Conservation (phyloP, 345 rosid species). For the Citrus unshiu region DNA sequence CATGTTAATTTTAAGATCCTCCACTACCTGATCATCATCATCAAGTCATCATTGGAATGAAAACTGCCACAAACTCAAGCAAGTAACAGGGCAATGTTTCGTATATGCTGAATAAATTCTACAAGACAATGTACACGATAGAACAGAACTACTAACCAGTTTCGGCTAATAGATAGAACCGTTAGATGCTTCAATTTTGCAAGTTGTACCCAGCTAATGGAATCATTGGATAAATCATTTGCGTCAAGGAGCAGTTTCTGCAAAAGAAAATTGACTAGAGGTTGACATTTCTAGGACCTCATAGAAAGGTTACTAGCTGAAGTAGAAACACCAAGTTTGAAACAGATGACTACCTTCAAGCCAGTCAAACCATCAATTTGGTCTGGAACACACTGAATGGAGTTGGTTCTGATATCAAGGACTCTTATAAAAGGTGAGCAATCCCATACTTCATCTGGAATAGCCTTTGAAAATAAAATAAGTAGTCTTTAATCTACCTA, state of each 20-base stretch:
- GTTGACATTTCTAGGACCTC: not conserved
- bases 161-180: constrained; percentile 59
- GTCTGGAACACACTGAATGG: constrained; percentile 48
- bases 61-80: not conserved
- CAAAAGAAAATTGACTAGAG: constrained; percentile 12
- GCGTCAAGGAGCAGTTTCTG: constrained; percentile 68
- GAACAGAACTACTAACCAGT: constrained; percentile 45
- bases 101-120: not conserved
- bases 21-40: not conserved
- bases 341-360: constrained; percentile 40
- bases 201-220: constrained; percentile 73
- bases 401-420: constrained; percentile 64
- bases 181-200: constrained; percentile 50
- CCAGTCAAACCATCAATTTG: constrained; percentile 49
- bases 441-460: constrained; percentile 80
- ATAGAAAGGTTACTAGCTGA: not conserved
- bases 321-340: not conserved
- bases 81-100: not conserved
- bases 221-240: constrained; percentile 59
- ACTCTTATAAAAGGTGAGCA: constrained; percentile 59
- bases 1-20: not conserved
- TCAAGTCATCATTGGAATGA: not conserved
- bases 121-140: not conserved
- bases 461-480: constrained; percentile 38
- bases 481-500: constrained; percentile 3